Evolutionary conservation across 2,329 filamentous ascomycete species (phyloP).

Genomic region (Paecilomyces fulvus): DNA sequence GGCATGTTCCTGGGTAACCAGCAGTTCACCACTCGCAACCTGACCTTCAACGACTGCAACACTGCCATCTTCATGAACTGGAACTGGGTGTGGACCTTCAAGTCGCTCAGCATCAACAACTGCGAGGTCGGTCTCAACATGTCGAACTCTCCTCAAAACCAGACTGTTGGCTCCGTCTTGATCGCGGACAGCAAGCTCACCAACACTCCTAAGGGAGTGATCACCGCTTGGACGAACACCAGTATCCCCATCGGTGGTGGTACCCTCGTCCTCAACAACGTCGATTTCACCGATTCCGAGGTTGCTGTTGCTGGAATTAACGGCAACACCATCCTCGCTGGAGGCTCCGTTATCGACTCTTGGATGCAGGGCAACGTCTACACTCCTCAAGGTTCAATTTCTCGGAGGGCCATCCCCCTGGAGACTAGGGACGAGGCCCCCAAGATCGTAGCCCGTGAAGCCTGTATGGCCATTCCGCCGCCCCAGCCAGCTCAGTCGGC

Average conservation of each 20-base stretch:
- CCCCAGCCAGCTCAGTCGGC: conserved; percentile 3
- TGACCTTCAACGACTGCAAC: conserved; percentile 72
- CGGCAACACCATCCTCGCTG: conserved; percentile 56
- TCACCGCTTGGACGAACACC: conserved; percentile 59
- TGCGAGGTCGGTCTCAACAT: conserved; percentile 73
- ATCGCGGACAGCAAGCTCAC: conserved; percentile 72
- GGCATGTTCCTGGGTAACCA: conserved; percentile 78
- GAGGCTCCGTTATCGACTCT: conserved; percentile 58
- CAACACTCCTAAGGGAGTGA: conserved; percentile 67
- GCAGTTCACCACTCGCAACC: conserved; percentile 77
- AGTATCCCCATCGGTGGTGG: conserved; percentile 63
- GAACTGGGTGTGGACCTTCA: conserved; percentile 83
- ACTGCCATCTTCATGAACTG: conserved; percentile 85
- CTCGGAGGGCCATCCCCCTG: neutral
- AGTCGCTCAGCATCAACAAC: conserved; percentile 65
- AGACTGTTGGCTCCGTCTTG: conserved; percentile 78
- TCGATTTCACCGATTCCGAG: conserved; percentile 66
- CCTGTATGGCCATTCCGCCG: neutral
- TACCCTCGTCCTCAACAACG: conserved; percentile 79
- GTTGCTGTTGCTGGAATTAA: conserved; percentile 55
- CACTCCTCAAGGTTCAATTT: conserved; percentile 19
- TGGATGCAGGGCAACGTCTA: conserved; percentile 79
- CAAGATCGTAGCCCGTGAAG: neutral
- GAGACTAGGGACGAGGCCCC: neutral
- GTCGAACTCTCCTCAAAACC: conserved; percentile 54